Evolutionary conservation across 129 eudicot species (phyloP).

Genomic region (Centaurea solstitialis): DNA sequence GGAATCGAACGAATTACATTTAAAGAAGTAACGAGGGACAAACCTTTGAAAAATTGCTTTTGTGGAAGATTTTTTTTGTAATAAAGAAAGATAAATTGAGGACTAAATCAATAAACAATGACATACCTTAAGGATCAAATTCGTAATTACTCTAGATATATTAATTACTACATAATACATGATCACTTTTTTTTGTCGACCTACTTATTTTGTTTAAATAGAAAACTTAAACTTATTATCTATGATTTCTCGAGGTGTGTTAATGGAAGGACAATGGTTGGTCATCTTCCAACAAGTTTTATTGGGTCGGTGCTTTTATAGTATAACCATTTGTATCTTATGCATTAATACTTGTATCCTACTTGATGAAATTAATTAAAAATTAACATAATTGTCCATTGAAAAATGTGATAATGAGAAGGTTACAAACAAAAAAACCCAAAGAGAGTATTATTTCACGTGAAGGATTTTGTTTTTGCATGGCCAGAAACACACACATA

Average conservation of each 20-base stretch:
- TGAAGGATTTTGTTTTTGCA: conserved; percentile 38
- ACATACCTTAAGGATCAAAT: no score
- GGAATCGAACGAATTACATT: no score
- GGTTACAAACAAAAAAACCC: conserved; percentile 11
- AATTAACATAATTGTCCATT: background rate
- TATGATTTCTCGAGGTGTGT: background rate
- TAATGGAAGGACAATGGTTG: background rate
- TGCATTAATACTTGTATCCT: background rate
- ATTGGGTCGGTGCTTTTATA: background rate
- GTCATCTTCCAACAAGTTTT: background rate
- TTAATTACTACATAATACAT: background rate
- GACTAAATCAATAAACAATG: no score
- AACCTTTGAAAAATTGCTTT: no score
- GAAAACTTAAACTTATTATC: background rate
- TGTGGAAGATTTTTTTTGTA: no score
- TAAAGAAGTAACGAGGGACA: no score
- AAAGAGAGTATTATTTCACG: conserved; percentile 21
- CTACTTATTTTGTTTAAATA: background rate
- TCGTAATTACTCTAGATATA: no score
- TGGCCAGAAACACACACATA: conserved; percentile 1
- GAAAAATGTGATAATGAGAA: conserved; percentile 20
- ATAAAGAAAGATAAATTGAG: no score
- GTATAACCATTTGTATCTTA: background rate
- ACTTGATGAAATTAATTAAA: background rate
- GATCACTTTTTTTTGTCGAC: background rate